These are phyloP conservation scores for Heteromeles arbutifolia DNA, from an alignment of 306 rosid species.

Conservation along the genomic window DNA sequence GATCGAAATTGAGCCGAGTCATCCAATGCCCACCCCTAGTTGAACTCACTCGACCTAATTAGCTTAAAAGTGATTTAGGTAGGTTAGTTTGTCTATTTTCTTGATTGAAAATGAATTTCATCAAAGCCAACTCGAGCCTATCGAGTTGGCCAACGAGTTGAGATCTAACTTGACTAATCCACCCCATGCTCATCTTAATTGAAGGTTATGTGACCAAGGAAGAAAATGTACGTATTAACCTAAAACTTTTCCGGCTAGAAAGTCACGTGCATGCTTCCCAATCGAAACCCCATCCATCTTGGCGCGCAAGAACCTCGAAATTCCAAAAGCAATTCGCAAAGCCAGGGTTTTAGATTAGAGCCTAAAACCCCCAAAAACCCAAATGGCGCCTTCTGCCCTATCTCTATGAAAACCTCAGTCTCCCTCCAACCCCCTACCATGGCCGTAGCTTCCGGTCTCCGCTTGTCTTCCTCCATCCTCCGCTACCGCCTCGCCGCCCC, in stretches of 20 bases:
- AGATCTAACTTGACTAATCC: too few relatives aligned
- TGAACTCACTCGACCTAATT: too few relatives aligned
- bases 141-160: too few relatives aligned
- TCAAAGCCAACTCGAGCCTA: too few relatives aligned
- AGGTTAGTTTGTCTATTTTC: too few relatives aligned
- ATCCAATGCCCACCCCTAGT: too few relatives aligned
- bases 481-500: conserved; percentile 34
- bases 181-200: too few relatives aligned
- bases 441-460: conserved; percentile 61
- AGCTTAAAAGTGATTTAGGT: too few relatives aligned
- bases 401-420: not conserved
- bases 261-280: not conserved
- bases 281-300: not conserved
- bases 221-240: too few relatives aligned
- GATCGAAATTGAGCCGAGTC: too few relatives aligned
- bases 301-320: conserved; percentile 42
- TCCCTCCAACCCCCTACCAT: conserved; percentile 24
- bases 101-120: too few relatives aligned
- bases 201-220: too few relatives aligned
- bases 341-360: conserved; percentile 8
- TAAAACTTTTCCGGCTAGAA: not conserved
- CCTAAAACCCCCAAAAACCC: not conserved
- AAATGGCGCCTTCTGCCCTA: not conserved
- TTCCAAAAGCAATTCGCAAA: not conserved
- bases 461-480: conserved; percentile 49